Evolutionary conservation across 164 flowering plant genomes (phyloP).

Genomic region (Kalanchoe fedtschenkoi): DNA sequence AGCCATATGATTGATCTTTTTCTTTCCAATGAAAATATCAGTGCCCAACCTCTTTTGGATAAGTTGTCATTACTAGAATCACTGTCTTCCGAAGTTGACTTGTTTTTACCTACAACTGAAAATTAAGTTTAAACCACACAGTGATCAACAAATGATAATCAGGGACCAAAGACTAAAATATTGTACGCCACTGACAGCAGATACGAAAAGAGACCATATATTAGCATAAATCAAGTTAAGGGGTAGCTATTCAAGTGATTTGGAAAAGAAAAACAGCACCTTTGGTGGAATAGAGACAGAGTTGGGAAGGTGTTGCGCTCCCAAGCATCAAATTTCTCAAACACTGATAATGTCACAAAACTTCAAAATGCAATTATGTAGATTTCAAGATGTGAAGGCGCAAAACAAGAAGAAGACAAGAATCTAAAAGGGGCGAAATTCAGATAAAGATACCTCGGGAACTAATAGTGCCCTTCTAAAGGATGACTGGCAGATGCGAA

Average conservation of each 20-base stretch:
- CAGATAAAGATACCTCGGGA: too few species aligned
- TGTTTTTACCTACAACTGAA: neutral
- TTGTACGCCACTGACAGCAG: neutral
- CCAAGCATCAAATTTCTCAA: slow-evolving; percentile 27
- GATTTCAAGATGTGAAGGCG: too few species aligned
- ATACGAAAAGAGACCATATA: too few species aligned
- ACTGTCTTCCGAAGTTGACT: neutral
- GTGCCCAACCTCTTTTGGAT: neutral
- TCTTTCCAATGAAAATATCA: neutral
- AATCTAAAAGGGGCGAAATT: too few species aligned
- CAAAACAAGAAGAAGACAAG: too few species aligned
- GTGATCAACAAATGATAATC: neutral
- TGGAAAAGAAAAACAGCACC: slow-evolving; percentile 21
- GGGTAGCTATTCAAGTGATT: neutral
- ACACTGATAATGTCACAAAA: slow-evolving; percentile 22
- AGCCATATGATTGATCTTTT: neutral
- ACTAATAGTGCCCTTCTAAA: too few species aligned
- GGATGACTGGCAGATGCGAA: too few species aligned
- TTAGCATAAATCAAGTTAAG: too few species aligned
- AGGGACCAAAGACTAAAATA: neutral
- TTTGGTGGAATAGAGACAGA: slow-evolving; percentile 39
- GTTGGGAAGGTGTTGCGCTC: slow-evolving; percentile 21
- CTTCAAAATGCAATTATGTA: neutral
- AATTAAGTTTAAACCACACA: neutral
- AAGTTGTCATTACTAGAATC: neutral